Percentiles rank a stretch among this genome's conserved stretches.
Evolutionary conservation across 257 asterid genomes (phyloP).

Genomic region (Nicotiana tomentosiformis): DNA sequence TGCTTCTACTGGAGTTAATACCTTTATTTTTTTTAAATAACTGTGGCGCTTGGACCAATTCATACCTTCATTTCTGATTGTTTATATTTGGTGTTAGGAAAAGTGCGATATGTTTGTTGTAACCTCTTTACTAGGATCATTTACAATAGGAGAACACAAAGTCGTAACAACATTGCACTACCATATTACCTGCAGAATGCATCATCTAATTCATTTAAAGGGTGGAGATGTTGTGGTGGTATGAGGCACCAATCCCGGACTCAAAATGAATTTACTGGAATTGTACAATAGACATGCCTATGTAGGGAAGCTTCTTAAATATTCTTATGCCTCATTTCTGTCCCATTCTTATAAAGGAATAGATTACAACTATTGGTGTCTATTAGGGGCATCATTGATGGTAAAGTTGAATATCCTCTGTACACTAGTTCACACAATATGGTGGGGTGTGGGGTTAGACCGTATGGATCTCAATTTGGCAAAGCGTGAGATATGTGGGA

Average conservation of each 20-base stretch:
- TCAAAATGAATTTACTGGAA: conserved; percentile 1
- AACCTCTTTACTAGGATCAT: neutral
- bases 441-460: too few relatives aligned
- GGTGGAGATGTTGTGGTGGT: neutral
- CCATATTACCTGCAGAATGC: neutral
- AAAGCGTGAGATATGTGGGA: too few relatives aligned
- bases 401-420: neutral
- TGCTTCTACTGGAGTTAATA: neutral
- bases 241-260: neutral
- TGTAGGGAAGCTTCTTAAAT: neutral
- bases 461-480: too few relatives aligned
- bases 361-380: neutral
- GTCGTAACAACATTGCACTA: neutral
- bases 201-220: neutral
- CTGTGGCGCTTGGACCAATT: neutral
- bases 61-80: neutral
- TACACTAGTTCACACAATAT: neutral
- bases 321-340: neutral
- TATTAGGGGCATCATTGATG: neutral
- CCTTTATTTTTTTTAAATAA: neutral
- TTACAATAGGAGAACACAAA: neutral
- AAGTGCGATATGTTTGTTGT: neutral
- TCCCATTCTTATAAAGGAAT: neutral
- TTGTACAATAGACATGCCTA: neutral
- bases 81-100: neutral